Conservation (phyloP, 805 yeast genomes). For the Yamadazyma olivae region DNA sequence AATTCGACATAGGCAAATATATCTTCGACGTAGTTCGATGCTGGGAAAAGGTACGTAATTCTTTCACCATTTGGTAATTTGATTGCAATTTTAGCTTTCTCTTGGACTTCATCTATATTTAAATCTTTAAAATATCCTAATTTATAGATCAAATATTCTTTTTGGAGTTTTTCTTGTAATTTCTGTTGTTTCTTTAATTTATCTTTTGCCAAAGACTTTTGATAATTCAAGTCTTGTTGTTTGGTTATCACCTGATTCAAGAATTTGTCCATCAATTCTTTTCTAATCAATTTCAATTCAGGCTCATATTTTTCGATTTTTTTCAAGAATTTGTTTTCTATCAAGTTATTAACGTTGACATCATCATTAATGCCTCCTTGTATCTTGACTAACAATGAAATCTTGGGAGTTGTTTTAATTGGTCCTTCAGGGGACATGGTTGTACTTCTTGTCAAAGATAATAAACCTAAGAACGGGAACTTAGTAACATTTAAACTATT, state of each 20-base stretch:
- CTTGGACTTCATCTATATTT: constrained; percentile 11
- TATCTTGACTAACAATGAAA: constrained; percentile 58
- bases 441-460: constrained; percentile 63
- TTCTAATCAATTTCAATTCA: constrained; percentile 55
- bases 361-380: constrained; percentile 59
- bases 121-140: constrained; percentile 21
- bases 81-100: constrained; percentile 63
- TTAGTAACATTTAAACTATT: constrained; percentile 66
- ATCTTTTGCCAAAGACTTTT: constrained; percentile 67
- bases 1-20: constrained; percentile 35
- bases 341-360: constrained; percentile 25
- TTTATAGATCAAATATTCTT: constrained; percentile 33
- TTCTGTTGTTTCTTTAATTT: constrained; percentile 42
- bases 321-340: constrained; percentile 38
- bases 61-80: constrained; percentile 65
- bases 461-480: constrained; percentile 78
- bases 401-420: constrained; percentile 48
- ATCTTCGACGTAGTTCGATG: constrained; percentile 24
- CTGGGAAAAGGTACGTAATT: constrained; percentile 33
- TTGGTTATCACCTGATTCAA: constrained; percentile 54
- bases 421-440: constrained; percentile 56
- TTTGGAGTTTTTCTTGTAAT: constrained; percentile 27
- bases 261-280: constrained; percentile 61
- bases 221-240: constrained; percentile 78
- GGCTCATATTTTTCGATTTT: constrained; percentile 59